Evolutionary conservation across 257 asterid species (phyloP), one percentile per base, ranked within the genome.

Genomic region (Plantago major): DNA sequence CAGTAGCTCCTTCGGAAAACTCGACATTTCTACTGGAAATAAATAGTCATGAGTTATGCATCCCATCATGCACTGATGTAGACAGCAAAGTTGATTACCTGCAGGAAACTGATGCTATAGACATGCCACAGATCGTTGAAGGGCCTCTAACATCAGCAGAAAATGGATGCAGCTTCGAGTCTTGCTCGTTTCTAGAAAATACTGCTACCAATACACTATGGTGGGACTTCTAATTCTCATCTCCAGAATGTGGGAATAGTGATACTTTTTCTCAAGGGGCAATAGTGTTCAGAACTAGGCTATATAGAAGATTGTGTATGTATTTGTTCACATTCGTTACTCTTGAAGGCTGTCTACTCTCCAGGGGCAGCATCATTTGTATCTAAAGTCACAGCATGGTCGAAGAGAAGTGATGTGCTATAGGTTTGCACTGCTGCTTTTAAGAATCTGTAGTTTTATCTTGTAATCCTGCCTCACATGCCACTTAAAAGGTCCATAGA

Each of bases 161-260:
- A 17, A 73, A 74, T 1, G 72, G 76, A 45, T 67, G 77, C 78
- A 78, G 74, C 72, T 77, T 82, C 38, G 80, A 75, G 55, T 61
- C 81, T 37, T 71, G 72, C 37, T 55, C 78, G 10, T 76, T 82
- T 75, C 67, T 86, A 46, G 73, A 81, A 50, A 60, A 66, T 52
- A 71, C 74, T 18, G 69, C 59, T 33, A 62, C 64, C 62, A 55
- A 62, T 69, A 26, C 56, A 10, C 47, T 54, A 19, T 65, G 63
- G 69, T 65, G 69, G 69, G 69, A 65, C 12, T 65, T 65, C 56
- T 19, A 65, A 28, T 45, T 54, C 30, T 44, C 37, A 55, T 28
- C 33, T 54, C 16, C 10, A 11, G 57, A 26, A 7, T 43, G 53
- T 13, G 51, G 55, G 6, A 13, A 30, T 11, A 28, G 69, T 53